A percentile compares a stretch with the other conserved stretches of the same genome.
Evolutionary conservation across 2,329 filamentous ascomycete genomes (phyloP).

Genomic region (Sporothrix brunneoviolacea): DNA sequence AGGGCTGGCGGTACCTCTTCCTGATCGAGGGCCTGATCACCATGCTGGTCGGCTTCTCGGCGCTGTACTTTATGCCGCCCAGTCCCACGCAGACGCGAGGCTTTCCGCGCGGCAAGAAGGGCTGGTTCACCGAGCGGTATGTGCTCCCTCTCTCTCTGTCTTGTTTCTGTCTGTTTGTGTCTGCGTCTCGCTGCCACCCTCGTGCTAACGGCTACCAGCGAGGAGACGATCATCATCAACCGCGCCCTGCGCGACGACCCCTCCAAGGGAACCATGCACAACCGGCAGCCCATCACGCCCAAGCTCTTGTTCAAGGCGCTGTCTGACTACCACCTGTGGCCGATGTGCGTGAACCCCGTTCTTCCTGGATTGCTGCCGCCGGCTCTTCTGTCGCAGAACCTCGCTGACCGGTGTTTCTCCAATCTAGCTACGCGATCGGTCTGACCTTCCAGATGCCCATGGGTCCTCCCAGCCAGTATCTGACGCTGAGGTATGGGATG

Average conservation of each 20-base stretch:
- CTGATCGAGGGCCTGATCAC: conserved; percentile 46
- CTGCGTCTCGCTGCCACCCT: too few relatives aligned
- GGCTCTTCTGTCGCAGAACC: too few relatives aligned
- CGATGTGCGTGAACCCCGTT: too few relatives aligned
- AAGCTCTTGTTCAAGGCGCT: conserved; percentile 44
- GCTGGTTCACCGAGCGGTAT: conserved; percentile 51
- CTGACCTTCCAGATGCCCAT: conserved; percentile 48
- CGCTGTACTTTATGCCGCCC: conserved; percentile 49
- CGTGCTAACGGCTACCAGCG: conserved; percentile 19
- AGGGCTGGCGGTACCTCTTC: conserved; percentile 46
- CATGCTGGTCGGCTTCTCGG: conserved; percentile 42
- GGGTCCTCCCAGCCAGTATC: conserved; percentile 41
- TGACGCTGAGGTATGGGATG: too few relatives aligned
- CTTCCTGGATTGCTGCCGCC: too few relatives aligned
- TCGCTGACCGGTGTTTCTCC: too few relatives aligned
- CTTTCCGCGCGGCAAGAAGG: conserved; percentile 46
- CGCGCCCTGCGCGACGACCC: conserved; percentile 53
- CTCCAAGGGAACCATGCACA: conserved; percentile 54
- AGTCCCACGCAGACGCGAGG: conserved; percentile 44
- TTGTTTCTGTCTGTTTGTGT: too few relatives aligned
- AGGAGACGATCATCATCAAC: conserved; percentile 56
- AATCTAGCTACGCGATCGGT: conserved; percentile 47
- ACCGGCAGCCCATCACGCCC: conserved; percentile 48
- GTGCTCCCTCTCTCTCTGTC: too few relatives aligned
- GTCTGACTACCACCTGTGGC: conserved; percentile 27